A percentile compares a stretch with the other conserved stretches of the same genome.
phyloP scores from a whole-genome alignment of 441 rosid genomes.

The Kokia cookei region DNA sequence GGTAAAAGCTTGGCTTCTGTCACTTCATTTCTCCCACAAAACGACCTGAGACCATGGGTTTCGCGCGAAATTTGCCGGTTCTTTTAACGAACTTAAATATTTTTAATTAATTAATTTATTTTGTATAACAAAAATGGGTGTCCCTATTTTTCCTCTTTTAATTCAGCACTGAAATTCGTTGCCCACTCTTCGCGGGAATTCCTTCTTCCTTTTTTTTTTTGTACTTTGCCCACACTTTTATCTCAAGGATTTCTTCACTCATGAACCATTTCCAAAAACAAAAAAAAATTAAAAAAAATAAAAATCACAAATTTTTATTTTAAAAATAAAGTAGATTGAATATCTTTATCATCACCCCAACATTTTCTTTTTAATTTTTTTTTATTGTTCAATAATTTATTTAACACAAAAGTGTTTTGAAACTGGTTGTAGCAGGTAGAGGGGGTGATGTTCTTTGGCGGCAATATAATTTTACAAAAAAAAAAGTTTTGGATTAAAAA shows the following conservation, averaged over 20 bases:
- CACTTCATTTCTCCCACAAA: constrained; percentile 11
- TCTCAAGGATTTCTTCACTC: constrained; percentile 16
- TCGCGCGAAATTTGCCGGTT: constrained; percentile 48
- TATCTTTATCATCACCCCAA: neutral
- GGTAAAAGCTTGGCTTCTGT: constrained; percentile 7
- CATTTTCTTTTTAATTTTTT: neutral
- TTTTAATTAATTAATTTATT: neutral
- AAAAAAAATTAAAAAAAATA: no score
- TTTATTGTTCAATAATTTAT: neutral
- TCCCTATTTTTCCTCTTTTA: neutral
- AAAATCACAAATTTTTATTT: neutral
- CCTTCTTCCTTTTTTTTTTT: constrained; percentile 6
- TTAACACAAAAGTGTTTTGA: constrained; percentile 5
- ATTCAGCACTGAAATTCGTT: constrained; percentile 14
- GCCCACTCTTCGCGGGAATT: constrained; percentile 24
- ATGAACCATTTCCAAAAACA: neutral
- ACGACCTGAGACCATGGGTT: constrained; percentile 36
- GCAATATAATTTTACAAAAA: constrained; percentile 25
- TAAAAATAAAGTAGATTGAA: neutral
- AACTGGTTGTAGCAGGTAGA: constrained; percentile 37
- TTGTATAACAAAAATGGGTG: neutral
- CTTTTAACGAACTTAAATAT: constrained; percentile 29
- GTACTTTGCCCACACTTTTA: constrained; percentile 52
- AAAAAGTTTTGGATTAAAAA: constrained; percentile 9
- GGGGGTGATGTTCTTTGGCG: constrained; percentile 41